phyloP scores from a whole-genome alignment of 192 early-diverging fungal genomes.

The Helicostylum pulchrum region DNA sequence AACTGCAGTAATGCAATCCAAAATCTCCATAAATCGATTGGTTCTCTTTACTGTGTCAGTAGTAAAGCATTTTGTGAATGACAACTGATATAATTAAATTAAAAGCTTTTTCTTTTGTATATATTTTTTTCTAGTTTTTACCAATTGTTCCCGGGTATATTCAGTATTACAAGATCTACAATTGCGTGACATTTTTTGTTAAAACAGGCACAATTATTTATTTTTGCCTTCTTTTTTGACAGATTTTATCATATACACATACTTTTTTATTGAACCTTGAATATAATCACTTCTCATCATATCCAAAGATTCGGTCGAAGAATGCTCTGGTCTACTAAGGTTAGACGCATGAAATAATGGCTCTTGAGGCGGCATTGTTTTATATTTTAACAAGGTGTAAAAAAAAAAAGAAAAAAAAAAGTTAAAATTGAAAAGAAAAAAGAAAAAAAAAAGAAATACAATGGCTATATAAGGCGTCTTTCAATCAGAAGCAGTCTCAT shows the following conservation, averaged over 20 bases:
- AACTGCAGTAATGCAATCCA: not conserved
- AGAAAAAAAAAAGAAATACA: too few species aligned
- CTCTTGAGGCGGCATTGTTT: slow-evolving; percentile 13
- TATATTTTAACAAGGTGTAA: slow-evolving; percentile 56
- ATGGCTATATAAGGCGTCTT: too few species aligned
- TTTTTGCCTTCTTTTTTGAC: not conserved
- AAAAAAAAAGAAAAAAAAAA: slow-evolving; percentile 44
- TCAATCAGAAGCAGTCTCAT: too few species aligned
- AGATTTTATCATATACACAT: not conserved
- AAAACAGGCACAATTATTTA: not conserved
- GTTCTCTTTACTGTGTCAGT: not conserved
- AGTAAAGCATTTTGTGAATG: slow-evolving; percentile 20
- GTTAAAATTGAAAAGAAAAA: too few species aligned
- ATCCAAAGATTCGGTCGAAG: slow-evolving; percentile 2
- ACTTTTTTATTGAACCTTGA: slow-evolving; percentile 7
- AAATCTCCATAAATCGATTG: not conserved
- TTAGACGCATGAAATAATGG: not conserved
- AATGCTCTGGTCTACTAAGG: too few species aligned
- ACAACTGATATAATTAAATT: slow-evolving; percentile 5
- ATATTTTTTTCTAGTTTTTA: not conserved
- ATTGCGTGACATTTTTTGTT: not conserved
- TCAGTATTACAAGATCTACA: slow-evolving; percentile 2
- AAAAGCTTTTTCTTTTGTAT: not conserved
- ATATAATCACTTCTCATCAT: slow-evolving; percentile 12
- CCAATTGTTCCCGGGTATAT: slow-evolving; percentile 22